A percentile compares a stretch with the other conserved stretches of the same genome.
These are phyloP conservation scores for Candida awuae DNA, from an alignment of 805 yeast genomes.

Conservation along the genomic window DNA sequence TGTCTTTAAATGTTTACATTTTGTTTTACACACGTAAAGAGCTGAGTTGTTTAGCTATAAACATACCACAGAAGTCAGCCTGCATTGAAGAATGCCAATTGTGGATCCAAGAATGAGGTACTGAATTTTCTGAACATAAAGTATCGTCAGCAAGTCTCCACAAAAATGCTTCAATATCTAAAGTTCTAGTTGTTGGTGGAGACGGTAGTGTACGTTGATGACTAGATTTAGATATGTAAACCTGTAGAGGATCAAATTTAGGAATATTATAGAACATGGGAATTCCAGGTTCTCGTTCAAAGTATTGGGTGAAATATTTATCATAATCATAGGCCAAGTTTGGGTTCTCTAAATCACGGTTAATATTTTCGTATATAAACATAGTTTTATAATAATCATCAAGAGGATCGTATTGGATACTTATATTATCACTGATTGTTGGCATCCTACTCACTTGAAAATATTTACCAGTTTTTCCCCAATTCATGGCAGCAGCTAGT, in stretches of 20 bases:
- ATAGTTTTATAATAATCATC: neutral
- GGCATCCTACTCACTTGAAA: slow-evolving; percentile 40
- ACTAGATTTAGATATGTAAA: no score
- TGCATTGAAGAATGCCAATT: no score
- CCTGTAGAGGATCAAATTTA: no score
- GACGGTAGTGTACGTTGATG: neutral
- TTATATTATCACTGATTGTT: slow-evolving; percentile 15
- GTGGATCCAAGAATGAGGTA: no score
- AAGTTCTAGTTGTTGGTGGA: no score
- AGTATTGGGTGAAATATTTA: slow-evolving; percentile 17
- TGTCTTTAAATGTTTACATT: no score
- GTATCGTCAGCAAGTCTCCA: no score
- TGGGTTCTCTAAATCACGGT: neutral
- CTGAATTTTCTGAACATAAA: no score
- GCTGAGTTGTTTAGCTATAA: no score
- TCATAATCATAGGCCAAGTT: slow-evolving; percentile 21
- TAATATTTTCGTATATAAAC: neutral
- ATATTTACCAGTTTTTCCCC: slow-evolving; percentile 36
- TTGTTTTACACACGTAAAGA: no score
- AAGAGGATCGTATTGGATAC: neutral
- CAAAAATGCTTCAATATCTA: no score
- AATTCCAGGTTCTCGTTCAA: slow-evolving; percentile 22
- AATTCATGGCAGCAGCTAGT: slow-evolving; percentile 58
- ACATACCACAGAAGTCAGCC: no score
- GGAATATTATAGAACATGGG: slow-evolving; percentile 32